phyloP scores from a whole-genome alignment of 192 early-diverging fungal genomes.

The Podochytrium sp. region DNA sequence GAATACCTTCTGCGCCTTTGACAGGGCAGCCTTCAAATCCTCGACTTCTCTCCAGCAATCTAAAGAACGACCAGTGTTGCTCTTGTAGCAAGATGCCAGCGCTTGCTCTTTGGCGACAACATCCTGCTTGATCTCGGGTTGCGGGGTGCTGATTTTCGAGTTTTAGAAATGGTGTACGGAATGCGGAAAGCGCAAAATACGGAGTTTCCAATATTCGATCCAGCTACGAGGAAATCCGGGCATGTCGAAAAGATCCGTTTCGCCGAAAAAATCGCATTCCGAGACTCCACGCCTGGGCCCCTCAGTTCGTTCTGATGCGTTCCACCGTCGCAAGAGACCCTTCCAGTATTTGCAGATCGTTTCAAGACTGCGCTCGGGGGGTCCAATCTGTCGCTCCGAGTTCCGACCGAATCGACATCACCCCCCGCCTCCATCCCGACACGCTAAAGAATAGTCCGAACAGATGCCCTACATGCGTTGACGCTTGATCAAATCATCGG shows the following conservation, averaged over 20 bases:
- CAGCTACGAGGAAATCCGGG: background rate
- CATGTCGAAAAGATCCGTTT: too few species aligned
- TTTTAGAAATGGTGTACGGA: background rate
- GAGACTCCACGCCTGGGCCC: too few species aligned
- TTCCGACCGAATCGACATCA: too few species aligned
- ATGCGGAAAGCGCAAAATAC: too few species aligned
- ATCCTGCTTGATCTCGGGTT: slow-evolving; percentile 2
- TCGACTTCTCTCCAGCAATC: slow-evolving; percentile 71
- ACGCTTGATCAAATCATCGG: slow-evolving; percentile 45
- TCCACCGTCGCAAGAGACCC: too few species aligned
- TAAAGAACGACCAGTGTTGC: slow-evolving; percentile 53
- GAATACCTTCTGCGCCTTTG: slow-evolving; percentile 43
- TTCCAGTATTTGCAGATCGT: too few species aligned
- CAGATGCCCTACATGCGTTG: slow-evolving; percentile 38
- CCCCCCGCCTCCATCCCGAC: background rate
- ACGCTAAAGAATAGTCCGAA: too few species aligned
- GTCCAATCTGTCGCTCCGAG: too few species aligned
- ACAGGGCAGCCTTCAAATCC: slow-evolving; percentile 53
- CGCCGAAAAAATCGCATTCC: too few species aligned
- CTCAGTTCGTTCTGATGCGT: too few species aligned
- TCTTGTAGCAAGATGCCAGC: slow-evolving; percentile 46
- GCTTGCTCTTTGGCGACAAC: slow-evolving; percentile 32
- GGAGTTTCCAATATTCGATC: background rate
- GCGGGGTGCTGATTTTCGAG: slow-evolving; percentile 32
- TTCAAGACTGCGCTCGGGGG: too few species aligned